phyloP scores from a whole-genome alignment of 2,329 filamentous ascomycete species.

The Pseudogymnoascus sp. region DNA sequence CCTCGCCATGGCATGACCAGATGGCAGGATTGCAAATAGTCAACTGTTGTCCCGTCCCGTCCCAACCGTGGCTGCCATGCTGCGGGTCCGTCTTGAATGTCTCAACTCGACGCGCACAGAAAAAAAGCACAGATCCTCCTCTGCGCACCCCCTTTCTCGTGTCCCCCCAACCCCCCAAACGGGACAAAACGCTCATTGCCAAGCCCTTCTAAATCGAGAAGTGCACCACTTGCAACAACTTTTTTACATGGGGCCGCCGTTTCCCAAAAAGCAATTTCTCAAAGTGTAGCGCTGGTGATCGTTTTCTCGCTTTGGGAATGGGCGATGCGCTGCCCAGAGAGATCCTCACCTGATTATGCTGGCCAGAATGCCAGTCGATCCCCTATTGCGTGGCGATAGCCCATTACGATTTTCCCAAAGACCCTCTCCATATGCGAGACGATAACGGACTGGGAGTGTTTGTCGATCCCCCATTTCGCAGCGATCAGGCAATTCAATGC shows the following conservation, averaged over 20 bases:
- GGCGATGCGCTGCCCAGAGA: neutral
- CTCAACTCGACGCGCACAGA: neutral
- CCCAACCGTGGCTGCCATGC: neutral
- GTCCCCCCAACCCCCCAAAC: neutral
- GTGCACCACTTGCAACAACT: neutral
- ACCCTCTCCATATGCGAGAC: neutral
- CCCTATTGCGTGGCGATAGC: neutral
- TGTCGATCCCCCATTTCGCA: neutral
- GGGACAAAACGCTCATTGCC: neutral
- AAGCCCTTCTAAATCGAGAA: conserved; percentile 1
- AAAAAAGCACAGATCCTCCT: neutral
- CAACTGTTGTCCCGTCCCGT: neutral
- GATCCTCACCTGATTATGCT: neutral
- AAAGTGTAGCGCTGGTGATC: neutral
- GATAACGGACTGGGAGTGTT: neutral
- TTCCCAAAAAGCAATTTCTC: conserved; percentile 5
- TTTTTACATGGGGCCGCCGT: neutral
- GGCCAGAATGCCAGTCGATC: neutral
- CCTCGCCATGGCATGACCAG: neutral
- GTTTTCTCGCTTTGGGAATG: neutral
- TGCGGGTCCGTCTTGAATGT: neutral
- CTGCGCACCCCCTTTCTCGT: neutral
- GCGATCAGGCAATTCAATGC: neutral
- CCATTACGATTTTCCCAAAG: neutral
- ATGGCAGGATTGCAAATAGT: neutral